These are phyloP conservation scores for Penicillium sp. DNA, from an alignment of 2,329 filamentous ascomycete genomes.

Conservation along the genomic window DNA sequence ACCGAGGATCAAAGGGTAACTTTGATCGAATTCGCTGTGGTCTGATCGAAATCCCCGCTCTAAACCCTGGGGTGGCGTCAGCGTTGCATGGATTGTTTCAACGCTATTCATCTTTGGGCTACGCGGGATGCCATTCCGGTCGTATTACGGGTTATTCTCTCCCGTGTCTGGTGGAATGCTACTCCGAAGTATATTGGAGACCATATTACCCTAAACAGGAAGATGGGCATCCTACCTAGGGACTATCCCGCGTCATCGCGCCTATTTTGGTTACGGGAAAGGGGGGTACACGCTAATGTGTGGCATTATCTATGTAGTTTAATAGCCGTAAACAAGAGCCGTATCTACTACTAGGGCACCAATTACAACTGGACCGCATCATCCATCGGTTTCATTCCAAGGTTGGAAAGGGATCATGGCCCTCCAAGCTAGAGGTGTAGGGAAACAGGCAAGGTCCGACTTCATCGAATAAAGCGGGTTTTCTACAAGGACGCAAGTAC, in stretches of 20 bases:
- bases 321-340: background rate
- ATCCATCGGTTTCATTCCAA: background rate
- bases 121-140: conserved; percentile 1
- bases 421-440: background rate
- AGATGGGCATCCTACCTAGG: background rate
- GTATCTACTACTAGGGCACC: background rate
- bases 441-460: background rate
- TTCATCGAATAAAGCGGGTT: background rate
- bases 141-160: background rate
- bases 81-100: conserved; percentile 3
- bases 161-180: conserved; percentile 5
- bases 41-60: background rate
- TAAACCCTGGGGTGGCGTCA: conserved; percentile 2
- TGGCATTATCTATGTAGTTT: background rate
- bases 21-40: background rate
- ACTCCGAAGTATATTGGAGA: background rate
- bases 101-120: background rate
- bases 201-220: background rate
- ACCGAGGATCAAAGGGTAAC: background rate
- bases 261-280: background rate
- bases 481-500: background rate
- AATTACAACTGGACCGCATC: background rate
- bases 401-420: background rate
- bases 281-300: background rate
- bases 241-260: background rate